A percentile compares a stretch with the other conserved stretches of the same genome.
phyloP scores from a whole-genome alignment of 2,329 filamentous ascomycete genomes.

The Exophiala xenobiotica region DNA sequence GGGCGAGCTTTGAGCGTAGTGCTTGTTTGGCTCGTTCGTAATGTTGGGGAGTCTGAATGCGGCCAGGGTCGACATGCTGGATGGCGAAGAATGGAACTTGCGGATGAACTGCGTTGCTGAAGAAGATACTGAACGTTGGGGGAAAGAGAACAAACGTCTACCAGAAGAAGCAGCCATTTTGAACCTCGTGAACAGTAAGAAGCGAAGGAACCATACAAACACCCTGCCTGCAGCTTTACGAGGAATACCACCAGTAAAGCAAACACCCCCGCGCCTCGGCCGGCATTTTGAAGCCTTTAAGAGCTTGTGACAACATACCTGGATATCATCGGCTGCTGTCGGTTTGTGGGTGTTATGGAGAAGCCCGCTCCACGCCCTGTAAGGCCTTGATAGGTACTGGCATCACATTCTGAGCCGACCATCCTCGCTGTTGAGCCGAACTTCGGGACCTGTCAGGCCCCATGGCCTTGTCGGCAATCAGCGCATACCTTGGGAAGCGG shows the following conservation, averaged over 20 bases:
- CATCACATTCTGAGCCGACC: too few species aligned
- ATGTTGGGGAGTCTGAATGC: conserved; percentile 85
- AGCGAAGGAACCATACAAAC: neutral
- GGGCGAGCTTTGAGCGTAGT: conserved; percentile 79
- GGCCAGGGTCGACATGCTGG: conserved; percentile 61
- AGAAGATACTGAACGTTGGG: conserved; percentile 10
- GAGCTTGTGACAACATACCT: neutral
- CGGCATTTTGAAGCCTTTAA: neutral
- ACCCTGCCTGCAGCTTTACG: neutral
- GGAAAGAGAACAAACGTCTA: conserved; percentile 12
- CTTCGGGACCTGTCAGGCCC: too few species aligned
- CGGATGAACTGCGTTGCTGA: conserved; percentile 9
- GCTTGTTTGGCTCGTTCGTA: conserved; percentile 93
- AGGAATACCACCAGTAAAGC: neutral
- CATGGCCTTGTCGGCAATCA: too few species aligned
- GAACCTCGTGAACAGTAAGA: neutral
- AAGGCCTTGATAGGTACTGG: conserved; percentile 9
- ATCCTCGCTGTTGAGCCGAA: too few species aligned
- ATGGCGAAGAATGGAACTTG: conserved; percentile 15
- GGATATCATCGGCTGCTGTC: conserved; percentile 17
- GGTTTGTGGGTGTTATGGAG: conserved; percentile 14
- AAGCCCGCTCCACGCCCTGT: conserved; percentile 10
- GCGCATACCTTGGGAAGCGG: too few species aligned
- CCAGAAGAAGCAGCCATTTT: conserved; percentile 21
- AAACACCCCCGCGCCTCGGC: neutral